phyloP scores from a whole-genome alignment of 306 rosid genomes.

The Cicer bijugum region DNA sequence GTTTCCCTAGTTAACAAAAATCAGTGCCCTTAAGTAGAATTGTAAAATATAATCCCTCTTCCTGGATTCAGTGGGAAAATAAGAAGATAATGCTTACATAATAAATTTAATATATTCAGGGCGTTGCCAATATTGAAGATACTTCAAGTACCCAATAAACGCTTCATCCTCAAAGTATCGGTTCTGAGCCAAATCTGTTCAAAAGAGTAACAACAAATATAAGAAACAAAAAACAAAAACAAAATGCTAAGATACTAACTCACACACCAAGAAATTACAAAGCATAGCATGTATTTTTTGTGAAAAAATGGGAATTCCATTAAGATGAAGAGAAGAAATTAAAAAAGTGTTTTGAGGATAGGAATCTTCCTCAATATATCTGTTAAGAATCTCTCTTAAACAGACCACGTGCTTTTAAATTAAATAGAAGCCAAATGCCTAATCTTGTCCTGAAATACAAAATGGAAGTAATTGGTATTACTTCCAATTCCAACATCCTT shows the following conservation, averaged over 20 bases:
- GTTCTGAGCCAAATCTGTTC: slow-evolving; percentile 90
- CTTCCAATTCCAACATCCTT: not conserved
- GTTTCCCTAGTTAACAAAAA: slow-evolving; percentile 17
- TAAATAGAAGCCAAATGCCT: slow-evolving; percentile 11
- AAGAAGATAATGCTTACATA: slow-evolving; percentile 63
- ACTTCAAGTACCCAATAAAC: slow-evolving; percentile 91
- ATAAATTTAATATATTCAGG: slow-evolving; percentile 84
- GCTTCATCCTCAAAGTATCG: slow-evolving; percentile 96
- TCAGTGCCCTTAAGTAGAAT: not conserved
- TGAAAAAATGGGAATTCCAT: not conserved
- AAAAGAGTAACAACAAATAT: slow-evolving; percentile 32
- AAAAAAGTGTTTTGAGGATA: not conserved
- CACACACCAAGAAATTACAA: slow-evolving; percentile 6
- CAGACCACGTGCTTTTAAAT: not conserved
- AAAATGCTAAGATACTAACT: not conserved
- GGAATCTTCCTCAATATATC: not conserved
- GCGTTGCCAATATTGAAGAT: slow-evolving; percentile 96
- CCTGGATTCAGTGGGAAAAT: slow-evolving; percentile 5
- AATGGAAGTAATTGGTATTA: not conserved
- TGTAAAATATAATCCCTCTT: slow-evolving; percentile 24
- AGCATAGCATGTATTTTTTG: not conserved
- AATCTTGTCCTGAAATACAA: slow-evolving; percentile 1
- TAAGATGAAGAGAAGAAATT: slow-evolving; percentile 25
- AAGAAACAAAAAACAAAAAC: slow-evolving; percentile 3
- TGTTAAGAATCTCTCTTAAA: not conserved